These are phyloP conservation scores for Aspergillus carlsbadensis DNA, from an alignment of 495 filamentous ascomycete genomes.

Conservation along the genomic window DNA sequence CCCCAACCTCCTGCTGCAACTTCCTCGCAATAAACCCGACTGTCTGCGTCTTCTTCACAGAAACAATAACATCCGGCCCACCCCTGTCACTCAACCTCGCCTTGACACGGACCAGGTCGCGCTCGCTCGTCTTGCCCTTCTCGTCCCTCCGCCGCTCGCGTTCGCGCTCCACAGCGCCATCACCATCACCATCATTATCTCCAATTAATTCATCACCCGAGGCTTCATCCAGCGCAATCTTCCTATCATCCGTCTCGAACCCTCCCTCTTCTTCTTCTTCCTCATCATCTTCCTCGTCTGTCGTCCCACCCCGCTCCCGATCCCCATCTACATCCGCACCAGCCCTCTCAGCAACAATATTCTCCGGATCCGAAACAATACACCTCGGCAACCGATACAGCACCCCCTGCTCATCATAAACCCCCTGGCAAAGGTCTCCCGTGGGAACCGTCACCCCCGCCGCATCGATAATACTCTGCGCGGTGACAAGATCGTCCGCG, in stretches of 20 bases:
- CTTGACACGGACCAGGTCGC: constrained; percentile 55
- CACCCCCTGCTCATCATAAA: constrained; percentile 75
- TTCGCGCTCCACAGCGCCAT: background rate
- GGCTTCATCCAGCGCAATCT: constrained; percentile 40
- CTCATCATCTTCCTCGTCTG: background rate
- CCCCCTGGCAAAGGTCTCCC: constrained; percentile 67
- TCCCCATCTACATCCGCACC: constrained; percentile 26
- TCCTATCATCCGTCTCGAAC: constrained; percentile 48
- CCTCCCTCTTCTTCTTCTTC: constrained; percentile 10
- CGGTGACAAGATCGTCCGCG: constrained; percentile 60
- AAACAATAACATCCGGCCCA: constrained; percentile 62
- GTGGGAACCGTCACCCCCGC: constrained; percentile 78
- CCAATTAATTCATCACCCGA: constrained; percentile 46
- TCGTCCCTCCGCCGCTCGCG: constrained; percentile 61
- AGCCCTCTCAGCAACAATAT: constrained; percentile 47
- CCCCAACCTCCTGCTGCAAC: constrained; percentile 63
- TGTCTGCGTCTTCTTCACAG: constrained; percentile 58
- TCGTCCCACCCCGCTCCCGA: background rate
- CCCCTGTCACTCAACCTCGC: constrained; percentile 70
- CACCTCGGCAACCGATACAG: constrained; percentile 75
- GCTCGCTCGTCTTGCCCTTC: constrained; percentile 55
- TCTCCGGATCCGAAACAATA: constrained; percentile 72
- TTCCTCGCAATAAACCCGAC: constrained; percentile 61
- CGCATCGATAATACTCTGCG: constrained; percentile 75
- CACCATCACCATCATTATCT: constrained; percentile 38